phyloP scores from a whole-genome alignment of 2,329 filamentous ascomycete genomes.

The Triangularia setosa region DNA sequence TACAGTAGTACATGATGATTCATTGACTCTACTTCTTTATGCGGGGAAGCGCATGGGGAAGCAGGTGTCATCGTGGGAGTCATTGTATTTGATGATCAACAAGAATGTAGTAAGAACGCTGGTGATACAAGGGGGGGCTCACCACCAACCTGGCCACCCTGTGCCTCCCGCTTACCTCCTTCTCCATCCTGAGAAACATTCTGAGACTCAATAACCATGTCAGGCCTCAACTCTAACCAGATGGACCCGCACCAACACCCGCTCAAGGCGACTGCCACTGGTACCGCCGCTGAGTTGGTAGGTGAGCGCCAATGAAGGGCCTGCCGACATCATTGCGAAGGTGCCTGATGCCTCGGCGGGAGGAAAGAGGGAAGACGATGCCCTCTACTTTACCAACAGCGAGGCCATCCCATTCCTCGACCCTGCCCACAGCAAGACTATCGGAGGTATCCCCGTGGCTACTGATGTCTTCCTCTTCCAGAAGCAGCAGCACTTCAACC shows the following conservation, averaged over 20 bases:
- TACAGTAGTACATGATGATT: neutral
- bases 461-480: slow-evolving; percentile 51
- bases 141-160: no score
- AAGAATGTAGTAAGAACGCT: no score
- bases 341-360: slow-evolving; percentile 43
- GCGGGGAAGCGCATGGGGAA: neutral
- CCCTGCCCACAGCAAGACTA: slow-evolving; percentile 47
- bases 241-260: slow-evolving; percentile 34
- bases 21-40: neutral
- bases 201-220: neutral
- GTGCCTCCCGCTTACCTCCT: neutral
- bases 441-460: slow-evolving; percentile 47
- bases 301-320: slow-evolving; percentile 48
- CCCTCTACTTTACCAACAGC: slow-evolving; percentile 51
- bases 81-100: neutral
- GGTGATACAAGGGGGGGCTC: neutral
- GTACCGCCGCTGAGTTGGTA: slow-evolving; percentile 28
- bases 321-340: slow-evolving; percentile 48
- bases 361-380: slow-evolving; percentile 47
- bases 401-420: slow-evolving; percentile 51
- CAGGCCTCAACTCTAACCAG: slow-evolving; percentile 25
- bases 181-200: neutral
- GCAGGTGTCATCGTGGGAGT: no score
- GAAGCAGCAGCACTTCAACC: slow-evolving; percentile 53
- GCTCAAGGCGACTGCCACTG: slow-evolving; percentile 39